Base-by-base conservation (phyloP, 2,329 filamentous ascomycete genomes). In the Chaetomium sp. region DNA sequence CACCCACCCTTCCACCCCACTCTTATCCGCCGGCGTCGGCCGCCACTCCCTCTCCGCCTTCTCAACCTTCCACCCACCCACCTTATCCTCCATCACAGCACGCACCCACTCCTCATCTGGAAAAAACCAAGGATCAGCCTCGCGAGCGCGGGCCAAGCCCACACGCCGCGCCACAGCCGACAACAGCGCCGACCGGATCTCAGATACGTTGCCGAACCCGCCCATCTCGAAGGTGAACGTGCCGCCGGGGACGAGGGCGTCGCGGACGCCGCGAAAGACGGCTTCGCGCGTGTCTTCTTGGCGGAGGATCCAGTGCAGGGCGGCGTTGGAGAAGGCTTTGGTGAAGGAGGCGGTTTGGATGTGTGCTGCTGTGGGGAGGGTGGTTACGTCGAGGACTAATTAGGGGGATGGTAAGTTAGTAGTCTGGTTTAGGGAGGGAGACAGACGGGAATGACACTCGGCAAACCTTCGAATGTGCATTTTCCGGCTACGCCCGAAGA, bases 161-260 rank as follows among this genome's bases (percentile, higher is more conserved):
- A 83, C 66, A 1, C 80, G 77, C 1, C 77, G 74, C 12, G 74
- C 68, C 1, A 86, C 71, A 1, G 78, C 78, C 12, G 74, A 72
- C 4, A 84, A 69, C 6, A 87, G 70, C 1, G 81, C 81, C 0
- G 79, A 73, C 34, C 80, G 76, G 61, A 86, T 78, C 68, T 88
- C 86, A 1, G 75, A 72, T 1, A 87, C 76, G 68, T 89, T 88
- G 19, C 86, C 87, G 49, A 84, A 76, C 0, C 85, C 86, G 52
- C 87, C 86, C 81, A 86, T 86, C 68, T 89, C 86, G 63, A 89
- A 87, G 8, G 79, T 77, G 56, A 89, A 84, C 0, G 63, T 64
- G 1, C 83, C 86, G 9, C 76, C 77, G 0, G 79, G 77, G 37
- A 72, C 74, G 2, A 89, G 74, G 1, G 78, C 72, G 7, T 69